Base-by-base conservation (phyloP, 805 yeast genomes). In the Kuraishia floccosa region DNA sequence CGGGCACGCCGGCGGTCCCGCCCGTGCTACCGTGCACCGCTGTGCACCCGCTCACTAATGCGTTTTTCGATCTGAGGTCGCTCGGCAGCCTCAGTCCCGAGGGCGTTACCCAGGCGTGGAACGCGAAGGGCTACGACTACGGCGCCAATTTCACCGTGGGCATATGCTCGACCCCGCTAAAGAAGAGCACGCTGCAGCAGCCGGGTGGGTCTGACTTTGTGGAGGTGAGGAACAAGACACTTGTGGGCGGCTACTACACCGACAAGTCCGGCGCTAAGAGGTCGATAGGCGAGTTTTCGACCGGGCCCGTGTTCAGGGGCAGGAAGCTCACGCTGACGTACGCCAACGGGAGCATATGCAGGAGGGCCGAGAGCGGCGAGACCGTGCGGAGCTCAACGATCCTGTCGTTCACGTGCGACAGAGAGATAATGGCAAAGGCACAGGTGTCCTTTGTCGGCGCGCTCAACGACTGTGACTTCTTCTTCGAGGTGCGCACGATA, bases 401-500 rank as follows among this genome's bases (percentile, higher is more conserved):
- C 3, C 47, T 85, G 28, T 67, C 82, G 15, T 81, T 85, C 40
- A 67, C 76, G 10, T 85, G 96, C 52, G 94, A 84, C 51, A 64
- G 82, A 37, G 89, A 80, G 30, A 70, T 80, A 45, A 52, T 69
- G 47, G 54, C 70, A 5, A 70, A 70, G 37, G 91, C 87, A 0
- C 61, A 71, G 22, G 59, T 84, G 1, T 66, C 81, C 12, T 84
- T 65, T 48, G 66, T 85, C 20, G 91, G 91, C 2, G 72, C 73
- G 5, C 46, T 71, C 25, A 70, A 83, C 49, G 82, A 85, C 38
- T 85, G 96, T 53, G 72, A 78, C 23, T 85, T 82, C 50, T 70
- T 78, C 46, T 85, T 85, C 50, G 95, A 85, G 46, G 85, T 84
- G 20, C 58, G 85, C 40, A 81, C 94, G 3, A 74, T 82, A 26